Conservation (phyloP, 495 filamentous ascomycete genomes). For the Penicillium arizonense region DNA sequence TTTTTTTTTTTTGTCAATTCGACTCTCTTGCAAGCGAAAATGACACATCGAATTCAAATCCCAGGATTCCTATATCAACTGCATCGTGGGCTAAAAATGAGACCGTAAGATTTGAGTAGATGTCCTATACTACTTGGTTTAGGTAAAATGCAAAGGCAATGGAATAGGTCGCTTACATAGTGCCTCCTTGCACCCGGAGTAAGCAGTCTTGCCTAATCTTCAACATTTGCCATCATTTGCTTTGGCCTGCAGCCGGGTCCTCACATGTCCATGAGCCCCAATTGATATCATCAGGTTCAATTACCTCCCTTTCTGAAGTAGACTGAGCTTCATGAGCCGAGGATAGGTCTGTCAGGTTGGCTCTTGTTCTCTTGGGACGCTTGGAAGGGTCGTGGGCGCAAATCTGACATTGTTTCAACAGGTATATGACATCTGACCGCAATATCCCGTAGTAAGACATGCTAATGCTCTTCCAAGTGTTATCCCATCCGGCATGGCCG, state of each 20-base stretch:
- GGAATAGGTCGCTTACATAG: neutral
- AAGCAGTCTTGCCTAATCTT: too few species aligned
- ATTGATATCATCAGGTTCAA: too few species aligned
- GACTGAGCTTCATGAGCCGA: neutral
- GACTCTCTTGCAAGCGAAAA: neutral
- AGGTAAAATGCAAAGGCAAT: neutral
- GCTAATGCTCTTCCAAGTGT: too few species aligned
- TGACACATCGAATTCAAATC: neutral
- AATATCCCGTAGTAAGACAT: neutral
- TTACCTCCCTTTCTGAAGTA: too few species aligned
- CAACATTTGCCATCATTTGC: too few species aligned
- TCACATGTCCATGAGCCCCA: too few species aligned
- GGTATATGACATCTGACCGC: neutral
- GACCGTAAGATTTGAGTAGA: neutral
- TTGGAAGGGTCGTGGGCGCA: neutral
- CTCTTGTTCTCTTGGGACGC: neutral
- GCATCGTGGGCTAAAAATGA: too few species aligned
- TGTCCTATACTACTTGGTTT: neutral
- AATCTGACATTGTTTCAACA: neutral
- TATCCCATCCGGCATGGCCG: too few species aligned
- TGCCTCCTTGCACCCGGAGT: neutral
- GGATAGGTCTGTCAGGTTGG: neutral
- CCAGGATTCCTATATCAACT: too few species aligned
- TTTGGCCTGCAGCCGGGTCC: too few species aligned
- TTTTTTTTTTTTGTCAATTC: too few species aligned